Evolutionary conservation across 495 filamentous ascomycete genomes (phyloP), one percentile per base, ranked within the genome.

Genomic region (Chaetomium cochliodes): DNA sequence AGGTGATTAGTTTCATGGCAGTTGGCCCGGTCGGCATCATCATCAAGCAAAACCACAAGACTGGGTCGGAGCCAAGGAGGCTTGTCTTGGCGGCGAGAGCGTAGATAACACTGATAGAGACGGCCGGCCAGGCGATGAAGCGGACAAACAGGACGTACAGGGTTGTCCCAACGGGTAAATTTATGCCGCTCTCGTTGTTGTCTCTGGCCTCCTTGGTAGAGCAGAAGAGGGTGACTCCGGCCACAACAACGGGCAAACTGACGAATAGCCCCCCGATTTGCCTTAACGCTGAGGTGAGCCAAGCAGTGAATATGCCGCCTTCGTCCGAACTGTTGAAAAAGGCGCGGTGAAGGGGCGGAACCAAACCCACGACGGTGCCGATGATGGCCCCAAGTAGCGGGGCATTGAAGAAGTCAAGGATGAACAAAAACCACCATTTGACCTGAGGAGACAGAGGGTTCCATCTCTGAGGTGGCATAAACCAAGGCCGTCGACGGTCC

Each of bases 11-110:
- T 62, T 87, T 88, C 82, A 91, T 84, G 0, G 89, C 87, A 2
- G 86, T 85, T 12, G 89, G 89, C 0, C 90, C 90, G 2, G 82
- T 80, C 0, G 90, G 88, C 86, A 92, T 92, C 25, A 92, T 69
- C 88, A 91, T 92, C 81, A 92, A 82, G 11, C 77, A 76, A 69
- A 92, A 92, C 87, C 87, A 92, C 22, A 92, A 71, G 47, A 93
- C 85, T 0, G 90, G 89, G 71, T 93, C 90, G 5, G 77, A 62
- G 9, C 78, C 74, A 2, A 92, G 73, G 9, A 87, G 20, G 20
- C 69, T 63, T 0, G 88, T 91, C 58, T 80, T 81, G 18, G 76
- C 78, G 11, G 85, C 88, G n/a, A 93, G 68, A 0, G 77, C 62
- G 67, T 86, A 92, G 20, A 92, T 82, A 9, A 84, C 22, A 0